Percentiles rank a stretch among this genome's conserved stretches.
These are phyloP conservation scores for Apiospora saccharicola DNA, from an alignment of 2,329 filamentous ascomycete genomes.

Conservation along the genomic window DNA sequence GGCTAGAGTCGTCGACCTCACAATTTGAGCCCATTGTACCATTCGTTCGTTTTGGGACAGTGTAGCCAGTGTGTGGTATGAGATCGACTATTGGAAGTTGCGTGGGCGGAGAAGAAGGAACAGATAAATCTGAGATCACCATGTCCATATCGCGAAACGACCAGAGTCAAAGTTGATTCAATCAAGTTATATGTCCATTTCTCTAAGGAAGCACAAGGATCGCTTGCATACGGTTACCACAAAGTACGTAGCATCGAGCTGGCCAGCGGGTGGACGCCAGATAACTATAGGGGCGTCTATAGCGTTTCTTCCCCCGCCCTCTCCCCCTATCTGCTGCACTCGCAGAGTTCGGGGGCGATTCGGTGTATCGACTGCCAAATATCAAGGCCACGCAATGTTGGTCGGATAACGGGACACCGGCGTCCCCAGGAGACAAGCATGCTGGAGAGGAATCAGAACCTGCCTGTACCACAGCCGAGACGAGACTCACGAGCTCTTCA, in stretches of 20 bases:
- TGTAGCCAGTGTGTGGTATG: not conserved
- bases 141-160: no score
- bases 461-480: not conserved
- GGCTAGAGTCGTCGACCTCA: not conserved
- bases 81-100: not conserved
- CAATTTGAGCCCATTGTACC: not conserved
- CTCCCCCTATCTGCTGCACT: not conserved
- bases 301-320: not conserved
- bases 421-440: not conserved
- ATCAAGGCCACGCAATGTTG: not conserved
- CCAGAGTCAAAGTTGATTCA: not conserved
- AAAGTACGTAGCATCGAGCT: not conserved
- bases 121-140: no score
- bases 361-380: constrained; percentile 1
- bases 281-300: not conserved
- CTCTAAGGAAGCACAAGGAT: constrained; percentile 1
- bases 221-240: constrained; percentile 9
- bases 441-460: not conserved
- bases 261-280: not conserved
- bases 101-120: not conserved
- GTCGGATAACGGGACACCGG: not conserved
- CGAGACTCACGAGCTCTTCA: not conserved
- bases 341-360: not conserved
- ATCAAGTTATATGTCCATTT: not conserved
- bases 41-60: not conserved